Evolutionary conservation across 176 grass and related monocot species (phyloP).

Genomic region (Aegilops sharonensis): DNA sequence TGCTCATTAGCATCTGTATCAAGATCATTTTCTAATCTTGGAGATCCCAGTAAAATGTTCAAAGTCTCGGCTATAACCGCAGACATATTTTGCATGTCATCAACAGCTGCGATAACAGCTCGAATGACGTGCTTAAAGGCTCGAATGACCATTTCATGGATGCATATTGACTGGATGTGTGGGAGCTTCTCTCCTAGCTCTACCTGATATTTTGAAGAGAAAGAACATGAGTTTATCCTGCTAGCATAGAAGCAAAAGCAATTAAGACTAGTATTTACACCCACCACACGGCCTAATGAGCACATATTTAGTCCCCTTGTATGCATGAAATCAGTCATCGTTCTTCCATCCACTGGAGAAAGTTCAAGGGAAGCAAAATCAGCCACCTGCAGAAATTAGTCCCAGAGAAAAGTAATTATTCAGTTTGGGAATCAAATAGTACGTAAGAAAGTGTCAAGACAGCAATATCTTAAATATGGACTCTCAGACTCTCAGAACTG

Average conservation of each 20-base stretch:
- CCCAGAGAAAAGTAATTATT: conserved; percentile 13
- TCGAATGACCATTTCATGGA: conserved; percentile 99
- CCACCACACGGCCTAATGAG: conserved; percentile 84
- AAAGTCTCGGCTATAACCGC: conserved; percentile 79
- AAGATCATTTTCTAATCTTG: conserved; percentile 45
- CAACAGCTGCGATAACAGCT: conserved; percentile 86
- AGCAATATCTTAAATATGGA: not conserved
- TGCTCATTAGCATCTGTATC: conserved; percentile 47
- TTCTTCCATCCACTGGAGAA: conserved; percentile 98
- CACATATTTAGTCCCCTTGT: conserved; percentile 88
- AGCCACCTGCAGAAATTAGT: conserved; percentile 59
- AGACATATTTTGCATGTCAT: conserved; percentile 65
- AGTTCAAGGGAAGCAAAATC: conserved; percentile 99
- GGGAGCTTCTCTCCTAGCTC: conserved; percentile 87
- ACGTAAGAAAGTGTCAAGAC: conserved; percentile 19
- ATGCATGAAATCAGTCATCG: conserved; percentile 99
- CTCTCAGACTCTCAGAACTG: not conserved
- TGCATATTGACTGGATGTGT: conserved; percentile 98
- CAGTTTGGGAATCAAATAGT: conserved; percentile 3
- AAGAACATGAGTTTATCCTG: conserved; percentile 19
- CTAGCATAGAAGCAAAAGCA: conserved; percentile 16
- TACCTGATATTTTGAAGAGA: conserved; percentile 64
- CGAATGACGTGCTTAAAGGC: conserved; percentile 87
- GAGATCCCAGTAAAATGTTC: conserved; percentile 82
- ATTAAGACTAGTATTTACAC: conserved; percentile 33